phyloP scores from a whole-genome alignment of 768 basidiomycete species.

The Suillus fuscotomentosus region DNA sequence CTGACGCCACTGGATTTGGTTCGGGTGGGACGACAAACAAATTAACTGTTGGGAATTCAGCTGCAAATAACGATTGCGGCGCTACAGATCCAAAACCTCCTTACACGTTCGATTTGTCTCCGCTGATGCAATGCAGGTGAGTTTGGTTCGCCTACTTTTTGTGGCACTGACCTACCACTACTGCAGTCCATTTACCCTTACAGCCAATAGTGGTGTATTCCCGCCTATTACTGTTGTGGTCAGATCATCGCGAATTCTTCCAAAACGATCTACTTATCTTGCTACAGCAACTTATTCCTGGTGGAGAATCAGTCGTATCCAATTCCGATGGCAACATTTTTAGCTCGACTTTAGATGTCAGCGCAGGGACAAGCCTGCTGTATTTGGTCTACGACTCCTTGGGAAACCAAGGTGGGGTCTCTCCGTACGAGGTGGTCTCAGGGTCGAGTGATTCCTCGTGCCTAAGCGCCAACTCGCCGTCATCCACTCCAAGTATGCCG shows the following conservation, averaged over 20 bases:
- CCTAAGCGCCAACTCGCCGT: background rate
- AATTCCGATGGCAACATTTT: background rate
- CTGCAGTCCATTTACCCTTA: background rate
- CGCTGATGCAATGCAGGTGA: background rate
- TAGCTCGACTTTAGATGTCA: background rate
- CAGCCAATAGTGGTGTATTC: background rate
- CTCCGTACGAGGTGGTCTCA: background rate
- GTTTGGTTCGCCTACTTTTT: background rate
- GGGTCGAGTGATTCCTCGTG: background rate
- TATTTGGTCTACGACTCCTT: background rate
- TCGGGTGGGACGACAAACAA: background rate
- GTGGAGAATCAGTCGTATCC: background rate
- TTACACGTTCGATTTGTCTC: background rate
- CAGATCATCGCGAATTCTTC: background rate
- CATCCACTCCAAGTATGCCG: background rate
- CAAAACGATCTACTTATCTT: background rate
- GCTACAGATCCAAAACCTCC: background rate
- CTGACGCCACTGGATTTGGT: background rate
- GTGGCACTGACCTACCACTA: background rate
- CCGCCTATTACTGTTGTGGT: background rate
- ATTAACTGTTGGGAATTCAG: background rate
- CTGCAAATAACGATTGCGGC: background rate
- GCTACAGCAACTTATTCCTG: background rate
- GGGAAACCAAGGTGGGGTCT: background rate
- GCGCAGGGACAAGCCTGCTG: background rate